Base-by-base conservation (phyloP, 208 protist species). In the Trypanosoma mega region DNA sequence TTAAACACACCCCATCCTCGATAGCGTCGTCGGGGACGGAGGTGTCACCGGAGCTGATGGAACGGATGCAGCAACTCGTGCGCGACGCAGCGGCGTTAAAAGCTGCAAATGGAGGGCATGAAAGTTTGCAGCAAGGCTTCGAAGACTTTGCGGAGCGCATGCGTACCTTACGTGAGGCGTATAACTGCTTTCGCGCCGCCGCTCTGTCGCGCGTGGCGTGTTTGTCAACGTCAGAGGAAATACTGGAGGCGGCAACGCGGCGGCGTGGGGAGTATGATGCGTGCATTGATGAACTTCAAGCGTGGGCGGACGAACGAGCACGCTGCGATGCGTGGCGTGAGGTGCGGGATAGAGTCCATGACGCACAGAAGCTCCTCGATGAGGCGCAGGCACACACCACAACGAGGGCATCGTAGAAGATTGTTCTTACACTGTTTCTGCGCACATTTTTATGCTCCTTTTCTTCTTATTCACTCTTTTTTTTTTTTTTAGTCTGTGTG, bases 171-270 rank as follows among this genome's bases (percentile, higher is more conserved):
- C 82, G 84, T 16, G 71, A 75, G 21, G 82, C 69, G 49, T 92
- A 92, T 55, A 64, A 78, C 36, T 84, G 83, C 64, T 80, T 95
- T 43, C 72, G 85, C 11, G 72, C 76, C 30, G 77, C 86, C 9
- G 41, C 89, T 30, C 76, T 96, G 23, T 67, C 74, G n/a, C 83
- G 80, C 33, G 72, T 93, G 24, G 94, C 88, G 9, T 94, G 80
- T 78, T 51, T 91, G 20, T 67, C 74, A 11, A 71, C 85, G 14
- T 62, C 72, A 14, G 68, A 57, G 21, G 67, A 86, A 46, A 53
- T 86, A 39, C 61, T 87, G 39, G 48, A 72, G 31, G 78, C 82
- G 34, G 87, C 83, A 31, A 77, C 74, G 63, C 82, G 68, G 3
- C 80, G 91, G 16, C 82, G 90, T 50, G 72, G 85, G 39, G 91